Evolutionary conservation across 2,329 filamentous ascomycete species (phyloP), one percentile per base, ranked within the genome.

Genomic region (Nigrospora osmanthi): DNA sequence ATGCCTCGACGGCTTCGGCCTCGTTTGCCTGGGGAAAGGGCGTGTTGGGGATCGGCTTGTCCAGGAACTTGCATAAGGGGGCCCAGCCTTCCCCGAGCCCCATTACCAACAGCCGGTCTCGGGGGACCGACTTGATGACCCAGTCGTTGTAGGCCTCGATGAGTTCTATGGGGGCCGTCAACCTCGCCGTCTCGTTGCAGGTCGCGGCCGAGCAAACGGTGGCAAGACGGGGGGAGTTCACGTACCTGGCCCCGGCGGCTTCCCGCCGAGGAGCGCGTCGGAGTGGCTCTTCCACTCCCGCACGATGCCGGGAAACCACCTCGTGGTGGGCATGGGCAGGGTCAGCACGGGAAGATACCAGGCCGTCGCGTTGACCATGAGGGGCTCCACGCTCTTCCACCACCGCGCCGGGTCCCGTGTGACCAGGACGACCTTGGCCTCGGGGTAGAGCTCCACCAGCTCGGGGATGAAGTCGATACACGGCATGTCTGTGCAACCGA

Each of bases 31-130:
- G 42, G 10, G 61, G 59, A 30, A 62, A 59, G 19, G 54, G 57
- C 38, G 54, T 52, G 37, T 56, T 49, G 2, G 60, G 61, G 4
- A 63, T 40, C 2, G 56, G 56, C 43, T 56, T 51, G 49, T 48
- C 49, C 34, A 66, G 49, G 16, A 61, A 58, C 35, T 56, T 47
- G 48, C 60, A 64, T 6, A 67, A 42, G 12, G 61, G 59, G 16
- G 45, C 58, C 63, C 64, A 67, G 1, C 61, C 63, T 6, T 59
- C 52, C 23, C 48, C 49, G 13, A 61, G 47, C 3, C 56, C 48
- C 28, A 56, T 52, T 35, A 57, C 51, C 11, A 61, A 44, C 16
- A 47, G 38, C 34, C 38, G 39, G 4, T 47, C 45, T 13, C 41
- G 38, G 6, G 45, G 45, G 6, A 47, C 45, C 17, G 36, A 35